Evolutionary conservation across 345 rosid genomes (phyloP), one percentile per base, ranked within the genome.

Genomic region (Gynandropsis gynandra): DNA sequence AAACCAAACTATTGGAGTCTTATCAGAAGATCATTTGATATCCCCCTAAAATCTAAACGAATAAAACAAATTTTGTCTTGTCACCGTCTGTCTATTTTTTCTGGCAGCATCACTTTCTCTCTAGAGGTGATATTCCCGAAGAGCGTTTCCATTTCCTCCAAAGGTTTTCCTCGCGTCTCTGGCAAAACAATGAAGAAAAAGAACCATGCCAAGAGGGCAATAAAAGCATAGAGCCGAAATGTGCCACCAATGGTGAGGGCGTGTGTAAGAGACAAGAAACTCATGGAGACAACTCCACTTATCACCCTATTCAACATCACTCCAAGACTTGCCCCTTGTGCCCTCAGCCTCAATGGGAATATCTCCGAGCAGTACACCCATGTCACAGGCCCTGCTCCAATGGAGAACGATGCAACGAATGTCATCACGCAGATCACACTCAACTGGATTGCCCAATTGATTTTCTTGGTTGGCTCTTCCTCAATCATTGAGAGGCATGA

Each of bases 111-210:
- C 29, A 5, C 2, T 24, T 24, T 24, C 29, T 24, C 29, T 24
- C 29, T 24, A 5, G 29, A 24, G 29, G 29, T 24, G 29, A 24
- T 24, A 1, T 42, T 56, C 52, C 73, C 69, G 63, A 80, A 83
- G 29, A 80, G 20, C 54, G 45, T 43, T 57, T 78, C 81, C 9
- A 83, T 78, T 66, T 83, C 67, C 65, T 83, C 93, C 70, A 78
- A 46, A 0, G 93, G 78, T 57, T 73, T 83, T 16, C 85, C 93
- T 64, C 71, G 78, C 9, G 93, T 83, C 68, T 83, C 85, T 0
- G 93, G 85, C 31, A 83, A 71, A 34, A 71, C 61, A 0, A 19
- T n/a, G 47, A 74, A 61, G 12, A 83, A 78, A 37, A 83, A 83
- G 0, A 48, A 61, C 29, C 74, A 63, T 0, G 83, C 71, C 9